A percentile compares a stretch with the other conserved stretches of the same genome.
These are phyloP conservation scores for Onygena corvina DNA, from an alignment of 2,329 filamentous ascomycete genomes.

Conservation along the genomic window DNA sequence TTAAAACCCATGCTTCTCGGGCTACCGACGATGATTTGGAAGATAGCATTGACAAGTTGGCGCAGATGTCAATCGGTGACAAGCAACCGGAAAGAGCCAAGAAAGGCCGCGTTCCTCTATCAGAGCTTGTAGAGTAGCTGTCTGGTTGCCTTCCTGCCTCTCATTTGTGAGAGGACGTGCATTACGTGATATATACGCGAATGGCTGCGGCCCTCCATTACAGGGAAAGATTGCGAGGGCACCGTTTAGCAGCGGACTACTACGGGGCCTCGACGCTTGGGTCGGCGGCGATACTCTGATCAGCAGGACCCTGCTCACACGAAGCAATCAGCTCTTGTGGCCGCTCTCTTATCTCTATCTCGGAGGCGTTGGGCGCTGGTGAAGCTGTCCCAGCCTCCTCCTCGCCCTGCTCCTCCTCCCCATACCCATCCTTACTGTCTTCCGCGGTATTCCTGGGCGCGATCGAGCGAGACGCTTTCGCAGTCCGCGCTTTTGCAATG, in stretches of 20 bases:
- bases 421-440: slow-evolving; percentile 15
- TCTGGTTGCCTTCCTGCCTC: neutral
- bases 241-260: neutral
- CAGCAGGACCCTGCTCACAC: neutral
- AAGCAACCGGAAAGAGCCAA: neutral
- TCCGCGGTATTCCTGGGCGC: neutral
- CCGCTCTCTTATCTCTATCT: neutral
- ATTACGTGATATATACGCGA: neutral
- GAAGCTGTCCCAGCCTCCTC: too few species aligned
- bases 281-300: neutral
- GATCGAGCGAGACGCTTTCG: neutral
- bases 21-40: slow-evolving; percentile 26
- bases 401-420: slow-evolving; percentile 9
- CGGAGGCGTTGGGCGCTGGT: neutral
- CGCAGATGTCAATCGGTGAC: slow-evolving; percentile 33
- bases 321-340: neutral
- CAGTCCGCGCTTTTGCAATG: slow-evolving; percentile 56
- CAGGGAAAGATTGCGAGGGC: too few species aligned
- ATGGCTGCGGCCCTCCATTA: neutral
- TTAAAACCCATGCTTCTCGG: slow-evolving; percentile 18
- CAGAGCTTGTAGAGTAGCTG: neutral
- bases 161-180: neutral
- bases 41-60: slow-evolving; percentile 30
- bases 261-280: neutral
- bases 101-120: neutral